These are phyloP conservation scores for Heracleum sosnowskyi DNA, from an alignment of 129 eudicot species.

Conservation along the genomic window DNA sequence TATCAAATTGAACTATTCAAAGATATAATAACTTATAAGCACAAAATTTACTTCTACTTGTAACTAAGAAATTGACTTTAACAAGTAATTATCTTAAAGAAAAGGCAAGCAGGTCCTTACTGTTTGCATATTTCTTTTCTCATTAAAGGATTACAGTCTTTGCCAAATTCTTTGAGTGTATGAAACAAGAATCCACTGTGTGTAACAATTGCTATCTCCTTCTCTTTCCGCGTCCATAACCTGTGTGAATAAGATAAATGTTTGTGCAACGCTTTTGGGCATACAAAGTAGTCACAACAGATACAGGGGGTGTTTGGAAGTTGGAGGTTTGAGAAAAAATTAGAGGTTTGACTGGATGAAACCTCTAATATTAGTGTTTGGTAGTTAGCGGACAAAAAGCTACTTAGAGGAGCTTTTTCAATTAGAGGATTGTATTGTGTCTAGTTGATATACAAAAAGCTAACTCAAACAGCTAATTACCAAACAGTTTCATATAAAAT, in stretches of 20 bases:
- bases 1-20: neutral
- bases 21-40: neutral
- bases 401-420: no score
- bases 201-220: conserved; percentile 90
- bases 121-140: conserved; percentile 68
- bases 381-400: no score
- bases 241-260: conserved; percentile 21
- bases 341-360: no score
- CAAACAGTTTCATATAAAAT: no score
- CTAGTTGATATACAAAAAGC: no score
- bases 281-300: neutral
- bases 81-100: neutral
- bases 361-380: no score
- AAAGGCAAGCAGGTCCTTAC: conserved; percentile 39
- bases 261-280: neutral
- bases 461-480: no score
- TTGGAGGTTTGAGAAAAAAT: no score
- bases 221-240: conserved; percentile 82
- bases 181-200: conserved; percentile 95
- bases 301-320: no score
- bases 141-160: conserved; percentile 56
- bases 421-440: no score
- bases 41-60: neutral
- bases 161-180: conserved; percentile 61
- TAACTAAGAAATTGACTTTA: neutral